phyloP scores from a whole-genome alignment of 1,139 yeast species.

The Geotrichum fermentans region DNA sequence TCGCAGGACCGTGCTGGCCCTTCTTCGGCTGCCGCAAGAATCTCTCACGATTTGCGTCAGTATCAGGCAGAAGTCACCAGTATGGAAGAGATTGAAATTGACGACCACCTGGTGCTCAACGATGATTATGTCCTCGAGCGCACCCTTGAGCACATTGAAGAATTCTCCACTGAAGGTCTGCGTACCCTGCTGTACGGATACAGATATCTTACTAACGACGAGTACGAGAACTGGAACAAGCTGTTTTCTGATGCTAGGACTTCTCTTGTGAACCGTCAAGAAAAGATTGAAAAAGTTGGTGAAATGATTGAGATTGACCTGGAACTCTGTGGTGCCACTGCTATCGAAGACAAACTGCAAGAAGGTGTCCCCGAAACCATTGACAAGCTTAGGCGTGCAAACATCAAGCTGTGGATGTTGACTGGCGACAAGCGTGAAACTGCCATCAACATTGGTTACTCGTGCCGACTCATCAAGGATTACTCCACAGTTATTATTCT shows the following conservation, averaged over 20 bases:
- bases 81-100: slow-evolving; percentile 40
- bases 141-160: slow-evolving; percentile 86
- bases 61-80: slow-evolving; percentile 13
- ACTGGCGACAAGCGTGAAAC: slow-evolving; percentile 98
- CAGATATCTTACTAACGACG: slow-evolving; percentile 58
- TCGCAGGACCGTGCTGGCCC: slow-evolving; percentile 17
- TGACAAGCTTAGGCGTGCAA: slow-evolving; percentile 86
- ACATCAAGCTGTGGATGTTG: slow-evolving; percentile 94
- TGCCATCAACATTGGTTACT: slow-evolving; percentile 92
- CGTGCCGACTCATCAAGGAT: slow-evolving; percentile 88
- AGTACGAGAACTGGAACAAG: slow-evolving; percentile 61
- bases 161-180: slow-evolving; percentile 89
- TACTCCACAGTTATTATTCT: slow-evolving; percentile 83
- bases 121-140: slow-evolving; percentile 76
- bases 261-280: slow-evolving; percentile 61
- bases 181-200: slow-evolving; percentile 82
- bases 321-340: slow-evolving; percentile 83
- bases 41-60: slow-evolving; percentile 20
- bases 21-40: slow-evolving; percentile 20
- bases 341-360: slow-evolving; percentile 94
- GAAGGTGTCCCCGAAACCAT: slow-evolving; percentile 94
- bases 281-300: slow-evolving; percentile 68
- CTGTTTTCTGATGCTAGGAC: slow-evolving; percentile 74
- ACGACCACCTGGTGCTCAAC: slow-evolving; percentile 59
- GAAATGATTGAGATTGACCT: slow-evolving; percentile 62